Evolutionary conservation across 202 grass and related monocot species (phyloP).

Genomic region (Eragrostis tef): DNA sequence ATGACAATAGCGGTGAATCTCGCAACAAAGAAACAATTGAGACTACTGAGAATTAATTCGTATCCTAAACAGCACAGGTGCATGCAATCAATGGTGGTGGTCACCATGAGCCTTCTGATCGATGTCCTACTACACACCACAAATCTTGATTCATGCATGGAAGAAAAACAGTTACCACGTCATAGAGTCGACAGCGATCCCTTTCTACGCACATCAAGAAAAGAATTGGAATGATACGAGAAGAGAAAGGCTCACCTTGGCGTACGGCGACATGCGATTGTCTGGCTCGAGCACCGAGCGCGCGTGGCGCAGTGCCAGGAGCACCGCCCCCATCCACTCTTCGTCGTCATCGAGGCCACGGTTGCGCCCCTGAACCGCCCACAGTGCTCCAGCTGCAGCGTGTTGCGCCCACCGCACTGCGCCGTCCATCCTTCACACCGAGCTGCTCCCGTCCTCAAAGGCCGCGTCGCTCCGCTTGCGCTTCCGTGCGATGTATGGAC

Average conservation of each 20-base stretch:
- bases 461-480: constrained; percentile 2
- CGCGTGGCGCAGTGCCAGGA: constrained; percentile 20
- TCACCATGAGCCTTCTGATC: not conserved
- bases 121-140: not conserved
- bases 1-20: constrained; percentile 21
- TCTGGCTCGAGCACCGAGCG: not conserved
- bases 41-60: constrained; percentile 14
- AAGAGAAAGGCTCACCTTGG: constrained; percentile 43
- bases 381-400: constrained; percentile 37
- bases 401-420: constrained; percentile 13
- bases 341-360: constrained; percentile 23
- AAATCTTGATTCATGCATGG: not conserved
- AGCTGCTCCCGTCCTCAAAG: not conserved
- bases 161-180: not conserved
- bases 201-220: not conserved
- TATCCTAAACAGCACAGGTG: not conserved
- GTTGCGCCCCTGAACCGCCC: constrained; percentile 11
- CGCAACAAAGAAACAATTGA: constrained; percentile 14
- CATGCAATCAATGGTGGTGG: constrained; percentile 39
- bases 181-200: constrained; percentile 18
- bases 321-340: constrained; percentile 1
- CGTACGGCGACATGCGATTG: not conserved
- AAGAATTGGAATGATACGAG: not conserved
- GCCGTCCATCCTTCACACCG: not conserved
- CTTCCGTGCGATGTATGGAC: too few species aligned